A percentile compares a stretch with the other conserved stretches of the same genome.
These are phyloP conservation scores for Ceratocystis lukuohia DNA, from an alignment of 2,329 filamentous ascomycete genomes.

Conservation along the genomic window DNA sequence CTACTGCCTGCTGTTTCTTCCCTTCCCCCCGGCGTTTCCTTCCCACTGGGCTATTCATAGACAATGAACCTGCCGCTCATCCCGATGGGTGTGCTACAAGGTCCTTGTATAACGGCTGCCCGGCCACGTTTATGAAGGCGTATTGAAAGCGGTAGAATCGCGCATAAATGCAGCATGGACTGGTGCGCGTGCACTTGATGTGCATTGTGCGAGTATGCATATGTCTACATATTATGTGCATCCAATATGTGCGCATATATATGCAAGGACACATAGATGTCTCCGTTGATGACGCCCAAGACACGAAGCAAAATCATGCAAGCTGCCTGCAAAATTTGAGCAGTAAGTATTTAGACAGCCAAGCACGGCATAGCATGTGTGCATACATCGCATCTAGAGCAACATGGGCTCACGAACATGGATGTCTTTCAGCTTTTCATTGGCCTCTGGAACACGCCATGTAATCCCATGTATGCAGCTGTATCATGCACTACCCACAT, in stretches of 20 bases:
- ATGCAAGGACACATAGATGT: neutral
- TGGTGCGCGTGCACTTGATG: too few relatives aligned
- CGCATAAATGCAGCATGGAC: too few relatives aligned
- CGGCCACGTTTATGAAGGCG: too few relatives aligned
- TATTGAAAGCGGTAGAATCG: too few relatives aligned
- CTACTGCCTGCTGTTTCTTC: neutral
- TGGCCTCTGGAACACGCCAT: neutral
- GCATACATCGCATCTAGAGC: neutral
- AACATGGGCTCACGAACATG: neutral
- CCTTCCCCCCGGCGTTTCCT: neutral
- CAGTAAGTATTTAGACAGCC: neutral
- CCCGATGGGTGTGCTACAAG: neutral
- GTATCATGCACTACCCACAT: neutral
- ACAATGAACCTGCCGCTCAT: neutral
- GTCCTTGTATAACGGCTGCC: too few relatives aligned
- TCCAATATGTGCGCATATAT: neutral
- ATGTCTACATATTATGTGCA: neutral
- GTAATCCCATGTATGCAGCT: neutral
- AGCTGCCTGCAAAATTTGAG: neutral
- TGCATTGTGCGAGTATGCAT: neutral
- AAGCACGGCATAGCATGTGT: neutral
- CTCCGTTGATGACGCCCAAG: neutral
- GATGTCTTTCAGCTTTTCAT: conserved; percentile 1
- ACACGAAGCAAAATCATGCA: neutral
- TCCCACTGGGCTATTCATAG: neutral